Evolutionary conservation across 164 flowering plant species (phyloP), one percentile per base, ranked within the genome.

Genomic region (Magnolia kwangsiensis): DNA sequence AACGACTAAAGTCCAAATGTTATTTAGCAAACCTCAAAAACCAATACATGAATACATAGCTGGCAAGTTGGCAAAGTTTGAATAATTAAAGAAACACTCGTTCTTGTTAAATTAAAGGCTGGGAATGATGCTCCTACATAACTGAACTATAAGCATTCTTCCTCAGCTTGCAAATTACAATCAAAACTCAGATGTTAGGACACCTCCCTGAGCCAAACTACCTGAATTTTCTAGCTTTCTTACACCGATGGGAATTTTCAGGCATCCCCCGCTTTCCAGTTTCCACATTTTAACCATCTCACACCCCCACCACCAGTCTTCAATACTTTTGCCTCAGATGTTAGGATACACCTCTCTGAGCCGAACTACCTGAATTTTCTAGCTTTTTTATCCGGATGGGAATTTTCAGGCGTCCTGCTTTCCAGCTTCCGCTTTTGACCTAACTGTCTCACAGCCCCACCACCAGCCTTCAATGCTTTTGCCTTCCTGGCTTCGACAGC

Each of bases 401-500:
- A 81, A 61, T 83, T 91, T 19, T 78, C 89, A 2, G 96, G 90
- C 0, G 90, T 86, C n/a, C 83, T 78, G 70, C 71, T 83, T 24
- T 86, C 95, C 21, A 80, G 58, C 84, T 89, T 91, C 23, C 98
- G 83, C 71, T 90, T 92, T 8, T 71, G 75, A 19, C 88, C 92
- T 1, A 78, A 73, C 45, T 69, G 86, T 71, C 77, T 84, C 7
- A 83, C 55, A 23, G 77, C 67, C 66, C 78, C 70, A 18, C 82
- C 86, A 21, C 73, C n/a, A 4, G 85, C 83, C 18, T 18, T 31
- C n/a, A 21, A 8, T 8, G 58, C 73, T 20, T 72, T 86, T 10
- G 89, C 91, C 82, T 93, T 95, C 81, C 98, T 87, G 9, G 92
- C 91, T 24, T 92, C 92, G 74, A 95, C 97, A 0, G 98, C 81